Evolutionary conservation across 495 filamentous ascomycete species (phyloP).

Genomic region (Amphirosellinia nigrospora): DNA sequence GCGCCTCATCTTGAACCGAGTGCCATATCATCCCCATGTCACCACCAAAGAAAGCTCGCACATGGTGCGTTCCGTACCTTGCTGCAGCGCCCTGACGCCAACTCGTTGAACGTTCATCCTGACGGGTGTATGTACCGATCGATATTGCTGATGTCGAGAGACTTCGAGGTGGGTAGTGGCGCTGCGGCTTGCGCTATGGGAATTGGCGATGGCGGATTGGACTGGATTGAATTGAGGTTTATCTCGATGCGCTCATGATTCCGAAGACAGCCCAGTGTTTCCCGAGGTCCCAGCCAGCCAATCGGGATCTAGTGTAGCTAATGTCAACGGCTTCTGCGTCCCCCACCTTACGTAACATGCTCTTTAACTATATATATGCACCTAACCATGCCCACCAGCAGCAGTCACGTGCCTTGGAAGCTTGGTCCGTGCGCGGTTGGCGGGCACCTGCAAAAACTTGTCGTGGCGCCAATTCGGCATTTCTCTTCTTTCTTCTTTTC

Average conservation of each 20-base stretch:
- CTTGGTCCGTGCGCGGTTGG: constrained; percentile 30
- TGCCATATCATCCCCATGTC: background rate
- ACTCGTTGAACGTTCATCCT: constrained; percentile 72
- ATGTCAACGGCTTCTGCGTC: constrained; percentile 23
- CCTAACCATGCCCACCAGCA: background rate
- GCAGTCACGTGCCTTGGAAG: constrained; percentile 28
- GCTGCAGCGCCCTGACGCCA: constrained; percentile 69
- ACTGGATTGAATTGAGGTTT: constrained; percentile 25
- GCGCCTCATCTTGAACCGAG: background rate
- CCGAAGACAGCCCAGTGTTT: constrained; percentile 19
- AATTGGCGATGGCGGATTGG: constrained; percentile 26
- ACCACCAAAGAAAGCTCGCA: background rate
- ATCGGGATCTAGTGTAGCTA: constrained; percentile 19
- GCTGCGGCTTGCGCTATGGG: background rate
- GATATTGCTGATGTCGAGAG: background rate
- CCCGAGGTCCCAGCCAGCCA: constrained; percentile 28
- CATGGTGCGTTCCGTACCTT: constrained; percentile 55
- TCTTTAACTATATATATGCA: too few relatives aligned
- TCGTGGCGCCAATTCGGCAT: too few relatives aligned
- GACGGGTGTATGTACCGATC: constrained; percentile 17
- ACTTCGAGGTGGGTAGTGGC: background rate
- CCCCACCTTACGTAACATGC: background rate
- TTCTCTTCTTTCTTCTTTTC: constrained; percentile 38
- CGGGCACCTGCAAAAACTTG: background rate
- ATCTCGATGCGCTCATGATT: constrained; percentile 32